These are phyloP conservation scores for Prasinococcaceae sp. DNA, from an alignment of 139 green algal species.

Conservation along the genomic window DNA sequence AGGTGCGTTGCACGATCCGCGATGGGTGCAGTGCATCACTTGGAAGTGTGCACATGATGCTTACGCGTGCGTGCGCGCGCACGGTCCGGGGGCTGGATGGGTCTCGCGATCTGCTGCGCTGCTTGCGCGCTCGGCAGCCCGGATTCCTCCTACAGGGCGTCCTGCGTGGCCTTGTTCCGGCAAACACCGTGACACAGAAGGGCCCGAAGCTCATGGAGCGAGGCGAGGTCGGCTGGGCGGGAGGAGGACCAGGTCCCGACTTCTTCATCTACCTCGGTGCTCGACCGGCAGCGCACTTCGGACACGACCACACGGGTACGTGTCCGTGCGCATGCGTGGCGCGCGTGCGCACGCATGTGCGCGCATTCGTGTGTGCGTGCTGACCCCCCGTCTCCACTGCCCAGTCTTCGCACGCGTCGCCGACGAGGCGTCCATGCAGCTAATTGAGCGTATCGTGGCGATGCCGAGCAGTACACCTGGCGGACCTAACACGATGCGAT, in stretches of 20 bases:
- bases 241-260: conserved; percentile 9
- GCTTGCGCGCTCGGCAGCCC: background rate
- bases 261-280: conserved; percentile 22
- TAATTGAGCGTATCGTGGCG: no score
- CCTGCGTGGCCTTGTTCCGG: conserved; percentile 2
- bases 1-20: no score
- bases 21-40: no score
- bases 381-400: no score
- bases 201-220: conserved; percentile 14
- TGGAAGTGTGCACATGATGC: no score
- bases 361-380: no score
- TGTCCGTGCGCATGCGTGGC: background rate
- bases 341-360: no score
- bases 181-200: conserved; percentile 8
- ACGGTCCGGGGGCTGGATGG: background rate
- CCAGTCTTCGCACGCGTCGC: no score
- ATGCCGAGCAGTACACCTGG: background rate
- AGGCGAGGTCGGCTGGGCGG: conserved; percentile 21
- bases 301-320: conserved; percentile 13
- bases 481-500: conserved; percentile 12
- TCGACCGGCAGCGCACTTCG: conserved; percentile 3
- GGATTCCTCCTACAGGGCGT: conserved; percentile 17
- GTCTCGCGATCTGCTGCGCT: background rate
- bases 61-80: background rate
- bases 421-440: no score